Percentiles rank a stretch among this genome's conserved stretches.
Conservation (phyloP, 2,329 filamentous ascomycete genomes). For the Curvularia eragrostidis region DNA sequence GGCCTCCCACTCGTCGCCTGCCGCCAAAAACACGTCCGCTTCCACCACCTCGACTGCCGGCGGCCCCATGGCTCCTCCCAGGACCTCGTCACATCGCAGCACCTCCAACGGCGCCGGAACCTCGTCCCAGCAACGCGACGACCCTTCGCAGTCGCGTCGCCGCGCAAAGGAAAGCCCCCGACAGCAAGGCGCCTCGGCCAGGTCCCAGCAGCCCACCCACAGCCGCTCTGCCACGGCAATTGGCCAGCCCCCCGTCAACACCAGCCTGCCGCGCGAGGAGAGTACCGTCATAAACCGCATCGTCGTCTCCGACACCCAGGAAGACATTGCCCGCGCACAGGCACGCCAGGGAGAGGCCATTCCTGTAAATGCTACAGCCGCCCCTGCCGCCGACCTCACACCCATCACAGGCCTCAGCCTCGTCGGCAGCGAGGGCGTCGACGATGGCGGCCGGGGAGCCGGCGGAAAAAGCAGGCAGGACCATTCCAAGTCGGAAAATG, state of each 20-base stretch:
- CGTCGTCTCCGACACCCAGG: conserved; percentile 75
- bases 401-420: conserved; percentile 58
- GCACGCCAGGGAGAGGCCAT: conserved; percentile 70
- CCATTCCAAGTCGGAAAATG: conserved; percentile 59
- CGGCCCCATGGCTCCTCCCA: conserved; percentile 74
- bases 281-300: conserved; percentile 81
- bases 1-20: conserved; percentile 54
- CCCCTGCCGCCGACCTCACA: conserved; percentile 53
- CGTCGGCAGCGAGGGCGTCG: conserved; percentile 58
- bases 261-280: conserved; percentile 71
- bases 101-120: conserved; percentile 33
- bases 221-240: conserved; percentile 58
- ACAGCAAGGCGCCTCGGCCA: conserved; percentile 37
- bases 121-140: conserved; percentile 39
- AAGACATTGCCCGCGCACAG: conserved; percentile 74
- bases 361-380: conserved; percentile 39
- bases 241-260: conserved; percentile 60
- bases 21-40: conserved; percentile 57
- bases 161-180: conserved; percentile 57
- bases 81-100: conserved; percentile 77
- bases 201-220: conserved; percentile 49
- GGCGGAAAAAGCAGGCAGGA: conserved; percentile 63
- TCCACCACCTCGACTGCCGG: conserved; percentile 58
- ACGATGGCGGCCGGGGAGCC: conserved; percentile 54
- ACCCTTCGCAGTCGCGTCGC: conserved; percentile 53